Evolutionary conservation across 345 rosid species (phyloP), one percentile per base, ranked within the genome.

Genomic region (Moricandia moricandioides): DNA sequence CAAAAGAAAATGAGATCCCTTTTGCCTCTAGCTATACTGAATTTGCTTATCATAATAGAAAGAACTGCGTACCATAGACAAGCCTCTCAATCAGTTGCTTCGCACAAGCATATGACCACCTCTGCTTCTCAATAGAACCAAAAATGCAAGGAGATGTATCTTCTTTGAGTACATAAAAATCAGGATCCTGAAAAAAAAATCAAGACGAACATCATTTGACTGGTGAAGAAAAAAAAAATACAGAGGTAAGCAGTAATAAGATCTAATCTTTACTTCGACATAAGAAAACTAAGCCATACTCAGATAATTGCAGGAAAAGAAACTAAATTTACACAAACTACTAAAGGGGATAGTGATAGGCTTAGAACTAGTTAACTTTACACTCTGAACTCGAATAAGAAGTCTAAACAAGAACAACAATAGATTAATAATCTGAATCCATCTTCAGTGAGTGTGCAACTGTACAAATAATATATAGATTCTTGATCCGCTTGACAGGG

Each of bases 31-130:
- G 4, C 4, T 45, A 71, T 43, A 70, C 9, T 13, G 14, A 43
- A 64, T 18, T 5, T 29, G 14, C 65, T 62, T 30, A 62, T 43
- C 27, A 30, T 21, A n/a, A 27, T 57, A 9, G 8, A 30, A 39
- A 64, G 31, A 29, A 47, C 64, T 33, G 49, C 78, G 70, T 83
- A 92, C 99, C 99, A 72, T 84, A 96, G 61, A 96, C 80, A 68
- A 96, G 96, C 87, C 99, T 89, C 86, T 92, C 99, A 68, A 96
- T 96, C 85, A 96, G 82, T 76, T 96, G 99, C 86, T 96, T 96
- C 2, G 99, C 99, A 79, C 99, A 96, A 39, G 99, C 99, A 85
- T 91, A 92, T 0, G 98, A 96, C 99, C 99, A 96, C 84, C 98
- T 89, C 84, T 96, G 99, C 89, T 96, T 96, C 87, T 96, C 99